Conservation (phyloP, 2,329 filamentous ascomycete species). For the Parastagonospora nodorum region DNA sequence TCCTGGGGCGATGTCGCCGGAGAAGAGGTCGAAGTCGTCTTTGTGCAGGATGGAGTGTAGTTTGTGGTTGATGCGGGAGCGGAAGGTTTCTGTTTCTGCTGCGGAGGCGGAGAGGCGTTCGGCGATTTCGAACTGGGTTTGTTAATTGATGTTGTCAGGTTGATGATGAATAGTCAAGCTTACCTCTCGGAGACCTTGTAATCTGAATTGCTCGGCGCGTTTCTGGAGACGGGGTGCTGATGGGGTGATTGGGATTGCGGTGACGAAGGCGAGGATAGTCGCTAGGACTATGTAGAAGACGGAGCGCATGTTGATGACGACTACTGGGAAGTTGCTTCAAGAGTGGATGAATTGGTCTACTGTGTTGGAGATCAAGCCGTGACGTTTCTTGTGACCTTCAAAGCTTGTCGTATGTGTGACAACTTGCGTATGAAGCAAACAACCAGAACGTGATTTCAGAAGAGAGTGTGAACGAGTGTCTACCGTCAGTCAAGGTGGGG, state of each 20-base stretch:
- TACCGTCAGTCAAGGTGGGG: conserved; percentile 12
- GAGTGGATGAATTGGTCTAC: neutral
- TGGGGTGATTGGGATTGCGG: conserved; percentile 42
- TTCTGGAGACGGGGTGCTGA: conserved; percentile 39
- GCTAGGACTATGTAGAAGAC: conserved; percentile 30
- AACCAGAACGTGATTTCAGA: conserved; percentile 10
- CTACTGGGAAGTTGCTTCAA: neutral
- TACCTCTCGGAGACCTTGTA: conserved; percentile 44
- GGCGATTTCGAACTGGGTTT: conserved; percentile 38
- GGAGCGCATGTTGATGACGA: conserved; percentile 29
- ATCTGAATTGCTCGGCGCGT: conserved; percentile 39
- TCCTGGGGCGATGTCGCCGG: conserved; percentile 44
- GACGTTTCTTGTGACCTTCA: neutral
- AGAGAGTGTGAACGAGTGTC: conserved; percentile 20
- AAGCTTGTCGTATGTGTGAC: neutral
- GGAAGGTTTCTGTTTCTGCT: conserved; percentile 21
- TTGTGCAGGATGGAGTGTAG: conserved; percentile 29
- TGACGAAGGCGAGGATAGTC: conserved; percentile 29
- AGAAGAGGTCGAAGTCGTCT: conserved; percentile 29
- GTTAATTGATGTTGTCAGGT: conserved; percentile 11
- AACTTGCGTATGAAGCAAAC: conserved; percentile 3
- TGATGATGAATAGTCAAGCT: neutral
- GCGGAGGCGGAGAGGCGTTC: conserved; percentile 31
- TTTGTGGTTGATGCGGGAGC: conserved; percentile 25
- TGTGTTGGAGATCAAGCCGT: neutral